Evolutionary conservation across 2,329 filamentous ascomycete genomes (phyloP), one percentile per base, ranked within the genome.

Genomic region (Colletotrichum shisoi): DNA sequence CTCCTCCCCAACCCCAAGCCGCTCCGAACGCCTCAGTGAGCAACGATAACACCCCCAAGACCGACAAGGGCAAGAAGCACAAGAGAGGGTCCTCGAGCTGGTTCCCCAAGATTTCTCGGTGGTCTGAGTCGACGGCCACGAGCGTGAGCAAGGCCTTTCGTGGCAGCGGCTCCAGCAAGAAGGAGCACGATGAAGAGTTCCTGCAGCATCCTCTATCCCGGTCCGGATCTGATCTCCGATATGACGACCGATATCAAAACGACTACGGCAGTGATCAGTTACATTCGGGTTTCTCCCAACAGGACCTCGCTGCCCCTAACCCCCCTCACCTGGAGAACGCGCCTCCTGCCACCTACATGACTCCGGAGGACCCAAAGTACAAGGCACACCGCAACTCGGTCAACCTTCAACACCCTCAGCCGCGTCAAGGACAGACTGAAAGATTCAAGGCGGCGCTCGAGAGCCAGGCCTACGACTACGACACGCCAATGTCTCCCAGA

Each of bases 81-180:
- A 96, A 96, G 77, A 91, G 87, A 74, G 88, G 89, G 65, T 95
- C 93, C 0, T 92, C 91, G 0, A 83, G 86, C 58, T 89, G 87
- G 83, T 91, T 96, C 69, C 93, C 94, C 27, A 97, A 96, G 81
- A 94, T 97, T 70, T 98, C 95, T 6, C 88, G 95, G 49, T 99
- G 95, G 95, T 98, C 94, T 0, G 95, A 96, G 80, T 98, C 94
- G 2, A 99, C 95, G 0, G 87, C 94, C 4, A 97, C 93, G 0
- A 96, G 93, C 68, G 88, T 93, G 49, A 89, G 92, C 51, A 90
- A 91, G 72, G 91, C 90, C 46, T 91, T 94, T 76, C 87, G 90
- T 46, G 87, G 86, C 73, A 92, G 88, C 72, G 83, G 82, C 51
- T 83, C 83, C 54, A 81, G 79, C 24, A 83, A 82, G 74, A 87